Base-by-base conservation (phyloP, 768 basidiomycete genomes). In the Macrolepiota albuminosa region DNA sequence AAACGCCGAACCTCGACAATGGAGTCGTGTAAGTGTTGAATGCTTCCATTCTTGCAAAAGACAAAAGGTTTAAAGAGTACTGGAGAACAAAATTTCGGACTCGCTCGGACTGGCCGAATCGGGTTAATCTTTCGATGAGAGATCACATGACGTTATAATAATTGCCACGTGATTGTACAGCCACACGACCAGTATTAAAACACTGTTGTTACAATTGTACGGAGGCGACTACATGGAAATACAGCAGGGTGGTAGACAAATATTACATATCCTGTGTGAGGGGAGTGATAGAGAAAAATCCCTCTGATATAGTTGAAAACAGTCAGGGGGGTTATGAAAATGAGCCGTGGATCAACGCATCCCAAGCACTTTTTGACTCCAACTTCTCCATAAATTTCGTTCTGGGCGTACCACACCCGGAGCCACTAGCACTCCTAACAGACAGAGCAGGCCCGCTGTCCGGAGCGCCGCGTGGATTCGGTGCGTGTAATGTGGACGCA, bases 21-120 rank as follows among this genome's bases (percentile, higher is more conserved):
- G 90, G 91, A 2, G 89, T 91, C 67, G 91, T 90, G 64, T 93
- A 93, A 1, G 83, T 86, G 66, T 91, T 80, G 62, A 84, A 83
- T 42, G 74, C 73, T 57, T 89, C 88, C 87, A 88, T 72, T 50
- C 43, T 55, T 45, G 24, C 24, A 33, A 8, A 33, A 46, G 13
- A 3, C 4, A 54, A 21, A 29, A 33, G 10, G 42, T 31, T 56
- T n/a, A 56, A 24, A 54, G 33, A 36, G 34, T 40, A 26, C 16
- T 33, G 48, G 40, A 10, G 49, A 47, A 47, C 53, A 54, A 59
- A 52, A 52, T 59, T 53, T 59, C 45, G 53, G 47, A 48, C 36
- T 33, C 39, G 13, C 40, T 56, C 53, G 53, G 33, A 39, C 43
- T 18, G 52, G 26, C 40, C 43, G 5, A 43, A 43, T 50, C 31